Evolutionary conservation across 2,329 filamentous ascomycete genomes (phyloP).

Genomic region (Microdochium trichocladiopsis): DNA sequence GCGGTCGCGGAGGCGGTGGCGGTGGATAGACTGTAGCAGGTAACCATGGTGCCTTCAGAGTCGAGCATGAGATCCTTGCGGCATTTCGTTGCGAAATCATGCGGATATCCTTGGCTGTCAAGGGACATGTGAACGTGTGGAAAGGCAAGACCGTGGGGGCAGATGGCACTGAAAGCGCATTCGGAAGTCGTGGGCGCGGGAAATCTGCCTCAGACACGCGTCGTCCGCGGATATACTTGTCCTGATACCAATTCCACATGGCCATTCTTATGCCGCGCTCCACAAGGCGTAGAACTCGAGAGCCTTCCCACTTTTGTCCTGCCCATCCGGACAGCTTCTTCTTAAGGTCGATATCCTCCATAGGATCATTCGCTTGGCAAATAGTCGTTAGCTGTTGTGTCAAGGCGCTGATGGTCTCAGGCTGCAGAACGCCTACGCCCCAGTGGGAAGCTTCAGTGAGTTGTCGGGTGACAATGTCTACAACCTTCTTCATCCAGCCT

Average conservation of each 20-base stretch:
- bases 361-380: slow-evolving; percentile 12
- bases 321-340: slow-evolving; percentile 52
- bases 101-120: slow-evolving; percentile 86
- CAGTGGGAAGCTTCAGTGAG: slow-evolving; percentile 79
- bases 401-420: slow-evolving; percentile 43
- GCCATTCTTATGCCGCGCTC: slow-evolving; percentile 76
- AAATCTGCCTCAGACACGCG: slow-evolving; percentile 53
- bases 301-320: slow-evolving; percentile 79
- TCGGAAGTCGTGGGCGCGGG: slow-evolving; percentile 65
- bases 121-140: slow-evolving; percentile 92
- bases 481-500: slow-evolving; percentile 85
- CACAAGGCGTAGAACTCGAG: slow-evolving; percentile 72
- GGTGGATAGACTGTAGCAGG: slow-evolving; percentile 76
- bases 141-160: slow-evolving; percentile 95
- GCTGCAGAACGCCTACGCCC: slow-evolving; percentile 66
- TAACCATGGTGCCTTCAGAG: slow-evolving; percentile 81
- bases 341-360: slow-evolving; percentile 28
- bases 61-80: slow-evolving; percentile 84
- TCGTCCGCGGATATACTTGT: slow-evolving; percentile 60
- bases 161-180: slow-evolving; percentile 67
- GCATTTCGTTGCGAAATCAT: slow-evolving; percentile 94
- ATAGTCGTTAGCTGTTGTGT: slow-evolving; percentile 29
- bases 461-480: slow-evolving; percentile 85
- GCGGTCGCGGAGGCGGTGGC: slow-evolving; percentile 71
- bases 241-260: slow-evolving; percentile 82